Percentiles rank a stretch among this genome's conserved stretches.
Conservation (phyloP, 2,329 filamentous ascomycete genomes). For the Pseudocercospora pini-densiflorae region DNA sequence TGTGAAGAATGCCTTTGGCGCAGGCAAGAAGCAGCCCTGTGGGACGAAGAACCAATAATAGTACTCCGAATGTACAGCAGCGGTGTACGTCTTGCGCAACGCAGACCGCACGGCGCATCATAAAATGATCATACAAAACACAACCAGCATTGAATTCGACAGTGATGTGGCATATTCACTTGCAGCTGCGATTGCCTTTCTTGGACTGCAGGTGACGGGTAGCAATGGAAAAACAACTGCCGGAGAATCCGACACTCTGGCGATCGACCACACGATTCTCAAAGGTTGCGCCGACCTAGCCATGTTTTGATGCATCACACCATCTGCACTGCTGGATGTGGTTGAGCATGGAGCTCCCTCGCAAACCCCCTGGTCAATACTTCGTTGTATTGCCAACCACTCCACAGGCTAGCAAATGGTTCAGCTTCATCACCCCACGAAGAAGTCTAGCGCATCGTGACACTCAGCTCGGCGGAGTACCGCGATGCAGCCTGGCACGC, state of each 20-base stretch:
- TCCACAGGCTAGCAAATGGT: neutral
- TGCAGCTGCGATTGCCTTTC: neutral
- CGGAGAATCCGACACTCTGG: neutral
- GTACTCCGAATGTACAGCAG: neutral
- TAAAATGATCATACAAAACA: neutral
- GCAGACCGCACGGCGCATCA: neutral
- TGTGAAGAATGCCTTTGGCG: neutral
- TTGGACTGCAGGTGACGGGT: neutral
- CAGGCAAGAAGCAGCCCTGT: neutral
- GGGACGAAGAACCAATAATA: neutral
- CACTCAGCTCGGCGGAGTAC: neutral
- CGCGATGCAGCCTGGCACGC: neutral
- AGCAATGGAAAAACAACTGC: neutral
- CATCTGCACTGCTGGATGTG: neutral
- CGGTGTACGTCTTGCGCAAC: neutral
- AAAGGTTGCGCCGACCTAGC: neutral
- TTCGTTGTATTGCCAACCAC: conserved; percentile 3
- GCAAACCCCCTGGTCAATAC: neutral
- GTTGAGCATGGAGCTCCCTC: neutral
- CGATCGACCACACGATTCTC: neutral
- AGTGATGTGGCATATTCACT: neutral
- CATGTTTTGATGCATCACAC: neutral
- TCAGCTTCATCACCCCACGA: neutral
- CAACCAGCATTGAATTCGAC: neutral
- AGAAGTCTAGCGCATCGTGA: neutral